A percentile compares a stretch with the other conserved stretches of the same genome.
Conservation (phyloP, 176 grass and related monocot genomes). For the Zoysia japonica region DNA sequence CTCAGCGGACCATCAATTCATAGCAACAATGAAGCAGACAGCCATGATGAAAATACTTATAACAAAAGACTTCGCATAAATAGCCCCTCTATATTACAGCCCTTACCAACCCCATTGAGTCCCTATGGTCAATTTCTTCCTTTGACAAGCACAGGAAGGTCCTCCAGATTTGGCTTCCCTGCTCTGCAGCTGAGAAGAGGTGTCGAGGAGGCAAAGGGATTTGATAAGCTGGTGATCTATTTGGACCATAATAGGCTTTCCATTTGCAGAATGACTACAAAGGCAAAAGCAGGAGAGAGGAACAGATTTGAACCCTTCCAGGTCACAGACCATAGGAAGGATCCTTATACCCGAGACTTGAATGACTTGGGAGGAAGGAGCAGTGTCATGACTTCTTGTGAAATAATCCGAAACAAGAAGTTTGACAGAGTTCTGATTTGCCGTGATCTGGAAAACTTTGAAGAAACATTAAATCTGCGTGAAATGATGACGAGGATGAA, state of each 20-base stretch:
- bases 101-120: not conserved
- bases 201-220: conserved; percentile 46
- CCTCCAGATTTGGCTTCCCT: not conserved
- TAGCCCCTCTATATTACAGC: not conserved
- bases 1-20: not conserved
- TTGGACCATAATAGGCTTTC: conserved; percentile 10
- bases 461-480: conserved; percentile 23
- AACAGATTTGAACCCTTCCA: not conserved
- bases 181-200: conserved; percentile 32
- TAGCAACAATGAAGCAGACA: not conserved
- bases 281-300: conserved; percentile 19
- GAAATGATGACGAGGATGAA: conserved; percentile 36
- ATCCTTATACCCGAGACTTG: conserved; percentile 33
- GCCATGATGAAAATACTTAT: not conserved
- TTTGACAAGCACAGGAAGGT: not conserved
- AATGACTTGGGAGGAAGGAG: conserved; percentile 37
- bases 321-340: not conserved
- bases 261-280: conserved; percentile 18
- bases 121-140: not conserved
- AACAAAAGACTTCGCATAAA: not conserved
- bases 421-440: conserved; percentile 59
- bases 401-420: conserved; percentile 36
- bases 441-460: not conserved
- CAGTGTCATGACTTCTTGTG: conserved; percentile 42
- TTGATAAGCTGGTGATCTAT: conserved; percentile 45